These are phyloP conservation scores for Candida glucosophila DNA, from an alignment of 1,139 yeast genomes.

Conservation along the genomic window DNA sequence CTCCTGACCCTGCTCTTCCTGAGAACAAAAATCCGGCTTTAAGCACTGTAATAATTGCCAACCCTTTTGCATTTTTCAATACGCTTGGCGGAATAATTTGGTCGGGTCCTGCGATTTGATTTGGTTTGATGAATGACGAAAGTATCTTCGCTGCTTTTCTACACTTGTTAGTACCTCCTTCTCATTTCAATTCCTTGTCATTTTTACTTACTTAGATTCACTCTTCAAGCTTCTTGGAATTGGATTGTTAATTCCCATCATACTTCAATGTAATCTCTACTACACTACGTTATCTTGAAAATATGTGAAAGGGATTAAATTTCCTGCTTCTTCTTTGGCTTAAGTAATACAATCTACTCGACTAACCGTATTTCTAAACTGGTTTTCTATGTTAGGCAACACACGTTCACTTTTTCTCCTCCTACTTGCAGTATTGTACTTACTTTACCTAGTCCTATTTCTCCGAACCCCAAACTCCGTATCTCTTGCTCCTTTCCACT, in stretches of 20 bases:
- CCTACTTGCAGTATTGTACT: too few relatives aligned
- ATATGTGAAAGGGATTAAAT: too few relatives aligned
- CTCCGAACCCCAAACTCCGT: too few relatives aligned
- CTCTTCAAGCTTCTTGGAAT: constrained; percentile 82
- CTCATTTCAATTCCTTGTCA: constrained; percentile 1
- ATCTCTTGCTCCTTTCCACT: too few relatives aligned
- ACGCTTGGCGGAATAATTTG: constrained; percentile 86
- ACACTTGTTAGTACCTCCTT: constrained; percentile 5
- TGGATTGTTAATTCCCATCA: constrained; percentile 76
- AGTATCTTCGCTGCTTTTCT: constrained; percentile 94
- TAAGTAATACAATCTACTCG: too few relatives aligned
- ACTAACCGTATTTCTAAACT: too few relatives aligned
- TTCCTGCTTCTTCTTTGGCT: too few relatives aligned
- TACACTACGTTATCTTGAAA: too few relatives aligned
- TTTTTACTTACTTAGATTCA: constrained; percentile 66
- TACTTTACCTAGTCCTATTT: too few relatives aligned
- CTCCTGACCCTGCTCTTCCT: constrained; percentile 97
- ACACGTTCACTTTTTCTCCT: too few relatives aligned
- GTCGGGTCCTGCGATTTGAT: constrained; percentile 85
- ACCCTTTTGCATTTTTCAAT: constrained; percentile 83
- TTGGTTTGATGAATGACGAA: constrained; percentile 89
- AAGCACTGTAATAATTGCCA: constrained; percentile 82
- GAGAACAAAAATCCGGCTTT: constrained; percentile 95
- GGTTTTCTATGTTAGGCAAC: too few relatives aligned
- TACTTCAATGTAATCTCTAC: too few relatives aligned